phyloP scores from a whole-genome alignment of 2,329 filamentous ascomycete species.

The Dactylellina leptospora region DNA sequence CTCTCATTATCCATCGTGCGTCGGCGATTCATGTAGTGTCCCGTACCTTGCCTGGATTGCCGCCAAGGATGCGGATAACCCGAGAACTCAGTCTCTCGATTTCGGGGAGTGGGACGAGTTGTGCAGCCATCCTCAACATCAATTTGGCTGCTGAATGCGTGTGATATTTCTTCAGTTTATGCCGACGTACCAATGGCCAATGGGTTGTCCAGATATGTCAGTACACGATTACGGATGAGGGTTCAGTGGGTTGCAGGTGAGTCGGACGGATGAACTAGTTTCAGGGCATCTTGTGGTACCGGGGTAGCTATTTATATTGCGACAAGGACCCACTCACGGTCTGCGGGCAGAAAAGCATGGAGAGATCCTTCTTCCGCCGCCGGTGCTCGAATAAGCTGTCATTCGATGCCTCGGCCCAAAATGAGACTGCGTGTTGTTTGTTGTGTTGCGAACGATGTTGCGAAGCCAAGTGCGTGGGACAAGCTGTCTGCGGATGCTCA shows the following conservation, averaged over 20 bases:
- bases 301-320: slow-evolving; percentile 22
- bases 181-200: neutral
- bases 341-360: neutral
- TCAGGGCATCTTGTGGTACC: neutral
- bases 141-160: neutral
- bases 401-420: slow-evolving; percentile 45
- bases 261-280: neutral
- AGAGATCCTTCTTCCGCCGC: neutral
- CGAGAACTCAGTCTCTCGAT: slow-evolving; percentile 79
- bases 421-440: slow-evolving; percentile 16
- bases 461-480: neutral
- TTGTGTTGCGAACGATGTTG: neutral
- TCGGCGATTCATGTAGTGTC: neutral
- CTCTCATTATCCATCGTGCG: neutral
- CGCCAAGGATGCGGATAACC: slow-evolving; percentile 84
- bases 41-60: slow-evolving; percentile 83
- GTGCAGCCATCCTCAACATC: slow-evolving; percentile 31
- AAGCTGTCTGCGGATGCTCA: too few relatives aligned
- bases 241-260: neutral
- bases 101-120: slow-evolving; percentile 72
- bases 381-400: neutral
- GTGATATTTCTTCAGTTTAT: slow-evolving; percentile 6
- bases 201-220: too few relatives aligned
- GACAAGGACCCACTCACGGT: neutral
- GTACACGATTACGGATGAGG: too few relatives aligned